These are phyloP conservation scores for Chlamydomonas eustigma DNA, from an alignment of 139 green algal genomes.

Conservation along the genomic window DNA sequence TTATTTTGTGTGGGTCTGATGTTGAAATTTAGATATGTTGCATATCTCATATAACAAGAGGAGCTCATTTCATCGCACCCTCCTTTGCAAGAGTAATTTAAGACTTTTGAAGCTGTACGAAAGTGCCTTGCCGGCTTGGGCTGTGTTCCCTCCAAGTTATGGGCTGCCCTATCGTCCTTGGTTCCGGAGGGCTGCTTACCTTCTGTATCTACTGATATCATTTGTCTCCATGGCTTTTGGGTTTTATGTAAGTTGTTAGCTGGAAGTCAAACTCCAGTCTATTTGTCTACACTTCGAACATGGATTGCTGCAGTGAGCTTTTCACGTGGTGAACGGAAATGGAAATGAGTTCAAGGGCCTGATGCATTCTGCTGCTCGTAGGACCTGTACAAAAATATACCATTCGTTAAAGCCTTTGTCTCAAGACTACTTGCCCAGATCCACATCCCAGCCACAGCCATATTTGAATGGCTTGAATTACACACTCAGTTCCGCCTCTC, in stretches of 20 bases:
- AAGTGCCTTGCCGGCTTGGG: constrained; percentile 69
- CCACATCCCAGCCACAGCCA: constrained; percentile 45
- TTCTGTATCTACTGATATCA: constrained; percentile 70
- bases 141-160: constrained; percentile 63
- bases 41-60: neutral
- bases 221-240: constrained; percentile 65
- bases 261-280: neutral
- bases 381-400: constrained; percentile 79
- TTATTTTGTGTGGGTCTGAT: constrained; percentile 20
- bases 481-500: constrained; percentile 69
- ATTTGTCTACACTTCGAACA: neutral
- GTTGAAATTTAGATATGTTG: constrained; percentile 36
- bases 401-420: constrained; percentile 53
- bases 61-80: neutral
- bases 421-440: constrained; percentile 10
- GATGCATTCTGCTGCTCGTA: too few relatives aligned
- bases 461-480: constrained; percentile 77
- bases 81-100: constrained; percentile 51
- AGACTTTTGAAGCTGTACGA: constrained; percentile 78
- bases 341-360: too few relatives aligned
- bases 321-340: neutral
- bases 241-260: constrained; percentile 18
- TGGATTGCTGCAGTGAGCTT: neutral
- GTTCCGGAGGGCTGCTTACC: constrained; percentile 62
- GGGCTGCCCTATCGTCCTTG: constrained; percentile 69